Conservation (phyloP, 306 rosid species). For the Oxytropis ochrocephala region DNA sequence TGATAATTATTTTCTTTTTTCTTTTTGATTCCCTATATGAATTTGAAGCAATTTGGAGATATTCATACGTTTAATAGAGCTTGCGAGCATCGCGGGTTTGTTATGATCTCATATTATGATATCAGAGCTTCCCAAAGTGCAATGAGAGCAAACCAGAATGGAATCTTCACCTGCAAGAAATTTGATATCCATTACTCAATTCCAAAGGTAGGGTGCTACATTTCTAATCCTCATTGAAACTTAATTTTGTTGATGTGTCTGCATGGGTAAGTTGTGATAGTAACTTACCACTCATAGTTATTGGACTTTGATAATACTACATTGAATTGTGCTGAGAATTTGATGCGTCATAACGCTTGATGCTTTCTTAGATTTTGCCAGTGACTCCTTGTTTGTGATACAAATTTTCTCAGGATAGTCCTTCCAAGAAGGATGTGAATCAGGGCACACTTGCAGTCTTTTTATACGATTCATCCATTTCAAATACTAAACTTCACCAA, state of each 20-base stretch:
- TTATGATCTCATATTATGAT: slow-evolving; percentile 76
- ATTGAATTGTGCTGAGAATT: too few relatives aligned
- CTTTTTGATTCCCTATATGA: neutral
- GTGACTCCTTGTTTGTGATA: too few relatives aligned
- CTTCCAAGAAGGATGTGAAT: too few relatives aligned
- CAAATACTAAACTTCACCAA: too few relatives aligned
- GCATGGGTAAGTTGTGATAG: neutral
- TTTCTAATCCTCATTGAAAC: neutral
- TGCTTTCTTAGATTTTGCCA: too few relatives aligned
- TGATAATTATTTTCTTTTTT: slow-evolving; percentile 8
- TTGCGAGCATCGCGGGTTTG: slow-evolving; percentile 65
- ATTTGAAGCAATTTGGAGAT: slow-evolving; percentile 66
- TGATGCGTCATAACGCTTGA: too few relatives aligned
- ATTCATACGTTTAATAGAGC: slow-evolving; percentile 64
- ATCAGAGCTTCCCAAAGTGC: too few relatives aligned
- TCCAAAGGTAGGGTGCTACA: slow-evolving; percentile 50
- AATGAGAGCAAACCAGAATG: too few relatives aligned
- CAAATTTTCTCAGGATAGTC: too few relatives aligned
- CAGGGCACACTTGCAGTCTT: too few relatives aligned
- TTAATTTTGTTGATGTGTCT: neutral
- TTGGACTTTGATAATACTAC: neutral
- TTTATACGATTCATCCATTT: too few relatives aligned
- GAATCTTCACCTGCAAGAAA: too few relatives aligned
- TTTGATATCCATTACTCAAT: slow-evolving; percentile 69
- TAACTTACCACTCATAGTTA: neutral